phyloP scores from a whole-genome alignment of 176 grass and related monocot genomes.

The Phoenix roebelenii region DNA sequence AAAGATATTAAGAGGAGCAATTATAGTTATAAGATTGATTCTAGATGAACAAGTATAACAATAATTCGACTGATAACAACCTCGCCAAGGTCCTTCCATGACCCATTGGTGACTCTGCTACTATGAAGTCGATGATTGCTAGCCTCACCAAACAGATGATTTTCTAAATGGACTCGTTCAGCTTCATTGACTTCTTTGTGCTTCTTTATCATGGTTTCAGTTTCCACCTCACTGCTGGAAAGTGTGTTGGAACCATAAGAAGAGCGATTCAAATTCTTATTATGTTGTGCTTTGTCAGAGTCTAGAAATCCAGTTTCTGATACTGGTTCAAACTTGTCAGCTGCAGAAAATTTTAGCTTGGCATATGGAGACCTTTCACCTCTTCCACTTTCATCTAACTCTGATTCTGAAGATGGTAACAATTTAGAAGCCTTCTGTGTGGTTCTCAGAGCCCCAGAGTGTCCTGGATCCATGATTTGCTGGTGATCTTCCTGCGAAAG shows the following conservation, averaged over 20 bases:
- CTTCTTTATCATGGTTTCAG: not conserved
- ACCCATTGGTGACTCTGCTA: not conserved
- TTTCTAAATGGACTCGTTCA: not conserved
- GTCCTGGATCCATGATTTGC: too few relatives aligned
- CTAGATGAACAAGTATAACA: not conserved
- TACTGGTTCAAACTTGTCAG: not conserved
- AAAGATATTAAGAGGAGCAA: constrained; percentile 10
- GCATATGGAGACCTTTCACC: not conserved
- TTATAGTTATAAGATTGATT: not conserved
- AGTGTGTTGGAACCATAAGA: constrained; percentile 3
- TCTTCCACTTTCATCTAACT: not conserved
- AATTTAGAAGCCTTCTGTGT: too few relatives aligned
- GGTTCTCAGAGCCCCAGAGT: too few relatives aligned
- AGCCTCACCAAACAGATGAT: not conserved
- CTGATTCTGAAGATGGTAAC: too few relatives aligned
- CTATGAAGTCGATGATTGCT: not conserved
- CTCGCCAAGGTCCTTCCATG: constrained; percentile 2
- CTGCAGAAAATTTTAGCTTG: not conserved
- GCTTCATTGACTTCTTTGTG: not conserved
- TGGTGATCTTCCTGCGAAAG: not conserved
- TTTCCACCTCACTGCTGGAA: not conserved
- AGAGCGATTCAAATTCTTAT: not conserved
- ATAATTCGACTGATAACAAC: constrained; percentile 1
- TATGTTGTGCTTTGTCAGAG: not conserved
- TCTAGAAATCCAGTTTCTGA: not conserved